Base-by-base conservation (phyloP, 1,284 basidiomycete species). In the Coniferiporia weirii region DNA sequence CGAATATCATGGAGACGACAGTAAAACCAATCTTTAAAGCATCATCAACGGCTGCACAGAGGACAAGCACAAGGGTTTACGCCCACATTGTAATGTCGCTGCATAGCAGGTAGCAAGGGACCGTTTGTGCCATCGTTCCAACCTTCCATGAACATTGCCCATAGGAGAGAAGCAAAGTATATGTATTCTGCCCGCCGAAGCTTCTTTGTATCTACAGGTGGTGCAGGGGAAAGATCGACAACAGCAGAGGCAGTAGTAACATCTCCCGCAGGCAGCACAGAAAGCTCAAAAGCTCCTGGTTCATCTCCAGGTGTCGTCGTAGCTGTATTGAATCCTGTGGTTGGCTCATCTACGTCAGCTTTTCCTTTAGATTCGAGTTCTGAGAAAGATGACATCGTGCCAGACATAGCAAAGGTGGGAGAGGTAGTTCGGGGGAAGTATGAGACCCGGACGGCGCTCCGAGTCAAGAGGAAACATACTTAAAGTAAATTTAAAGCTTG, bases 71-170 rank as follows among this genome's bases (percentile, higher is more conserved):
- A 27, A 15, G n/a, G 10, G 19, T 10, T 50, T 20, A 36, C 60
- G 65, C 72, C 47, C 64, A 84, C 83, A 63, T 79, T 63, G 64
- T 85, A 86, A 44, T 77, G 72, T 9, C 69, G 66, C 64, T 84
- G 82, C 13, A 86, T 77, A 1, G 74, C 72, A n/a, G 82, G 84
- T 0, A 86, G 68, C 13, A 86, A 69, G 2, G 84, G 82, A 0
- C 83, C 84, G n/a, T 79, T 78, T 10, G 78, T 77, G 1, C 79
- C 79, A 66, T 85, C 84, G 66, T 83, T 85, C 82, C 83, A 85
- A 6, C 84, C 84, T 3, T 73, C 71, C 12, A 83, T 64, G 53
- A 77, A 78, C 22, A 77, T 64, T n/a, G 70, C 65, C 66, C 69
- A 78, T 64, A 74, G 77, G 10, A 79, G 65, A 0, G 74, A 64